A percentile compares a stretch with the other conserved stretches of the same genome.
Evolutionary conservation across 768 basidiomycete genomes (phyloP).

Genomic region (Gyrodon lividus): DNA sequence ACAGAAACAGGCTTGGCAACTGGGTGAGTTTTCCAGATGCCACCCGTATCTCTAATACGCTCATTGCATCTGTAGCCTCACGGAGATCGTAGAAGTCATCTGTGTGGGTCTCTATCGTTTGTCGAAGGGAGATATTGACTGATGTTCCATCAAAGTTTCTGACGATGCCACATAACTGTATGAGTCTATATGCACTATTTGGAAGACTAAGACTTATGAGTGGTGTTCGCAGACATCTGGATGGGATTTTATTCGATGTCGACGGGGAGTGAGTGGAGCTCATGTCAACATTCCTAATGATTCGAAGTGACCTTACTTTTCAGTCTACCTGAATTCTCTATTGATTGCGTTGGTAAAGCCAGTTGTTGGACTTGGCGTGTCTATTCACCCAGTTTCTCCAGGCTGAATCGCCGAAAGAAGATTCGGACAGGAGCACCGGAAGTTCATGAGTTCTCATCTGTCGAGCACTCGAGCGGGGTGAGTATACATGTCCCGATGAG

Average conservation of each 20-base stretch:
- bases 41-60: background rate
- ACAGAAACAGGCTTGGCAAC: constrained; percentile 2
- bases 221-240: background rate
- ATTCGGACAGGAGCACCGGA: background rate
- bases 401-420: background rate
- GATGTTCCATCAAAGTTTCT: background rate
- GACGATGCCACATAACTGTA: constrained; percentile 2
- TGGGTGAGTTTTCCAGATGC: background rate
- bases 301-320: background rate
- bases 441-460: background rate
- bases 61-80: background rate
- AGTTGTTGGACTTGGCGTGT: background rate
- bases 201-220: background rate
- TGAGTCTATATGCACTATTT: background rate
- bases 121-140: background rate
- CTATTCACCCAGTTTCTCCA: background rate
- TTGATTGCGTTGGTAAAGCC: background rate
- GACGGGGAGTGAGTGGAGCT: background rate
- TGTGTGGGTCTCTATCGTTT: background rate
- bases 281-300: background rate
- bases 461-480: too few relatives aligned
- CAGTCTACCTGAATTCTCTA: background rate
- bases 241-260: background rate
- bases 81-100: background rate
- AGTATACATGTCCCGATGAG: too few relatives aligned